These are phyloP conservation scores for Erodium trifolium DNA, from an alignment of 441 rosid genomes.

Conservation along the genomic window DNA sequence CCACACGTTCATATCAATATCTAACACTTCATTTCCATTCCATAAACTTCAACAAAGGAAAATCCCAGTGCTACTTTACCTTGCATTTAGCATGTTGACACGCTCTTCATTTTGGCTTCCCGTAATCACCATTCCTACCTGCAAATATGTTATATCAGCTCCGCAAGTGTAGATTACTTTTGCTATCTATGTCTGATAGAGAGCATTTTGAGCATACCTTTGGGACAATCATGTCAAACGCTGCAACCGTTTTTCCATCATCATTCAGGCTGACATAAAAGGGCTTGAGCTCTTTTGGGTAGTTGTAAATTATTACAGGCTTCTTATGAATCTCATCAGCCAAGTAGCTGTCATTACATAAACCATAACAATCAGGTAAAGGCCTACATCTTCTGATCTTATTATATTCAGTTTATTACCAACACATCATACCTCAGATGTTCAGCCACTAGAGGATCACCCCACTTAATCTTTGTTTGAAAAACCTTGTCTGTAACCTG, in stretches of 20 bases:
- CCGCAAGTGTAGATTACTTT: too few relatives aligned
- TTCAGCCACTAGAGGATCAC: constrained; percentile 48
- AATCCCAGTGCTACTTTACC: constrained; percentile 25
- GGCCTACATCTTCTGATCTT: background rate
- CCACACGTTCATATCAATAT: background rate
- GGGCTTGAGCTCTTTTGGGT: constrained; percentile 59
- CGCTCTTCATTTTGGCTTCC: constrained; percentile 91
- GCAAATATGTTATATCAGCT: constrained; percentile 16
- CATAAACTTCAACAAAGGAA: background rate
- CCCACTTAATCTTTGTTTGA: constrained; percentile 56
- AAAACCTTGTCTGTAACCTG: constrained; percentile 46
- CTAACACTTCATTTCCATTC: background rate
- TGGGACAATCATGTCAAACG: constrained; percentile 79
- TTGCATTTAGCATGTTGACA: constrained; percentile 32
- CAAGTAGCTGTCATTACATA: constrained; percentile 43
- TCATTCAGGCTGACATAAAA: constrained; percentile 61
- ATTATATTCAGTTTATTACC: background rate
- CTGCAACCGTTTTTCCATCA: constrained; percentile 71
- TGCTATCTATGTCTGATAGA: background rate
- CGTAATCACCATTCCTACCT: constrained; percentile 59
- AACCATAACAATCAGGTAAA: background rate
- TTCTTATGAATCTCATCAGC: constrained; percentile 57
- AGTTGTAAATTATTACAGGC: constrained; percentile 53
- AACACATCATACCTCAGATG: constrained; percentile 54
- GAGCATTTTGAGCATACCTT: constrained; percentile 34